Evolutionary conservation across 1,139 yeast species (phyloP), one percentile per base, ranked within the genome.

Genomic region (Entelexis paramagnoliae): DNA sequence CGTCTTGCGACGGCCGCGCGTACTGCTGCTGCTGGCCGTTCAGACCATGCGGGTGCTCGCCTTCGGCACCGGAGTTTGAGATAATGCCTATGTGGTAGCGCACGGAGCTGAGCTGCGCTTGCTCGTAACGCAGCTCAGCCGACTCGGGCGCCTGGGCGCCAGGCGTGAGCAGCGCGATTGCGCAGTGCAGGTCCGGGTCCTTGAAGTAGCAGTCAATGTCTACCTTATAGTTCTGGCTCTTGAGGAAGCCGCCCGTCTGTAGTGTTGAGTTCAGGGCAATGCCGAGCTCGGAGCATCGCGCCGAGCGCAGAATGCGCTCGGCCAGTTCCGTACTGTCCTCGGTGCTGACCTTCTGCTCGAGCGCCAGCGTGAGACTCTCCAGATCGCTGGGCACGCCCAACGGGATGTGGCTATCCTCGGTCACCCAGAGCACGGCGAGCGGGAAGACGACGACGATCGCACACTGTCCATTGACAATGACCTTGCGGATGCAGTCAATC

Each of bases 101-200:
- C 41, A 56, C 51, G n/a, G 58, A 48, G 14, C 53, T 48, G 11
- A 56, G 40, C 46, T 56, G 59, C 32, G 59, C 59, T 29, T 51
- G 57, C 32, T 56, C 59, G 51, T 52, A 57, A 17, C 49, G 57
- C 17, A 39, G 22, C 28, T 32, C 36, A 19, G 46, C 16, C 20
- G 42, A 6, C 16, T 45, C 53, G 35, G 43, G 26, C 29, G 30
- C 4, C 20, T 48, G 53, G 20, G 29, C 44, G 19, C 49, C 29
- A 8, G 59, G 59, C 9, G 59, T 57, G 36, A 56, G 51, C 30
- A 56, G 44, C 33, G 55, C 58, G 9, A 56, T 44, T 8, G 56
- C 47, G 17, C 58, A 51, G 19, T 44, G 54, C 40, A 57, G 32
- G 24, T 54, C 58, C 11, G 55, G 55, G 44, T 54, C 55, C 20